These are phyloP conservation scores for Teunomyces pallodes DNA, from an alignment of 805 yeast genomes.

Conservation along the genomic window DNA sequence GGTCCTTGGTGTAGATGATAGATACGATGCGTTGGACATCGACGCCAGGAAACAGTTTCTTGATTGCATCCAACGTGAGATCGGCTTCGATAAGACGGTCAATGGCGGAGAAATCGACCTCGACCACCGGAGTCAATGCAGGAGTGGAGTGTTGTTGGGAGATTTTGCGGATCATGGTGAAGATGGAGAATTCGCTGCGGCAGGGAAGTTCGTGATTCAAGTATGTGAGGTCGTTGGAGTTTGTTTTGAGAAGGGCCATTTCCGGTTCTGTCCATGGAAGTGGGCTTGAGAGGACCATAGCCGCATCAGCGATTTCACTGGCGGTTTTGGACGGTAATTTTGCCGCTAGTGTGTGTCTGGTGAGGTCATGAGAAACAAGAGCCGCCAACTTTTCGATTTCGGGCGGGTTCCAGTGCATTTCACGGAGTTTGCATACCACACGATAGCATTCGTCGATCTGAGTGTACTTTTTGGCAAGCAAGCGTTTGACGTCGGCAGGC, in stretches of 20 bases:
- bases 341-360: neutral
- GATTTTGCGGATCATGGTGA: neutral
- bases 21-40: constrained; percentile 7
- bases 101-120: neutral
- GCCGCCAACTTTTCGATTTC: constrained; percentile 1
- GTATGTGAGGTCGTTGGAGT: neutral
- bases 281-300: neutral
- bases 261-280: constrained; percentile 7
- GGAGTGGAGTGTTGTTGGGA: neutral
- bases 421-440: neutral
- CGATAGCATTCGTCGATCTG: neutral
- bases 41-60: neutral
- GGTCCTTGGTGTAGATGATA: neutral
- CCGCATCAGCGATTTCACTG: neutral
- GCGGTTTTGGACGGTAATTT: neutral
- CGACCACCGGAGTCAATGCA: neutral
- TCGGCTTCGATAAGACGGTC: constrained; percentile 4
- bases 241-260: neutral
- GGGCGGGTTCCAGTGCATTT: neutral
- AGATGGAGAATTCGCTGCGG: constrained; percentile 1
- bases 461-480: neutral
- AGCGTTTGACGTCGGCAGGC: neutral
- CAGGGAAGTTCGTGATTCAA: neutral
- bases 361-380: neutral
- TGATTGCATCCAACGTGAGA: constrained; percentile 2